A percentile compares a stretch with the other conserved stretches of the same genome.
These are phyloP conservation scores for Zopfia rhizophila DNA, from an alignment of 2,329 filamentous ascomycete genomes.

Conservation along the genomic window DNA sequence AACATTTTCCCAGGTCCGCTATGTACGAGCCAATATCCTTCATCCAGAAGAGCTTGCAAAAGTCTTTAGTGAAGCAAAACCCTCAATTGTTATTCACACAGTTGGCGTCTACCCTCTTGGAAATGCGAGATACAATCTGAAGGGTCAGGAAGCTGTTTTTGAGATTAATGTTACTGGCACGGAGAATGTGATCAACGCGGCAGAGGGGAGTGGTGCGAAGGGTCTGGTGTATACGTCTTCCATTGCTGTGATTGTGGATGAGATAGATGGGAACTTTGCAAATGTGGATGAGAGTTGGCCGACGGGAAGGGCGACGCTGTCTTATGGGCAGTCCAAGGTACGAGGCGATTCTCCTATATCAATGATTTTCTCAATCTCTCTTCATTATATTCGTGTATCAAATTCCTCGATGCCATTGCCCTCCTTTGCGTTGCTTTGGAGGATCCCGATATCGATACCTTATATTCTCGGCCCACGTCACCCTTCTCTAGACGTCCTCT, in stretches of 20 bases:
- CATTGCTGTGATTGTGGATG: slow-evolving; percentile 87
- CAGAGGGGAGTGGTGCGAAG: slow-evolving; percentile 74
- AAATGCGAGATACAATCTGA: slow-evolving; percentile 51
- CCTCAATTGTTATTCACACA: slow-evolving; percentile 90
- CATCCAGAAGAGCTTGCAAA: slow-evolving; percentile 43
- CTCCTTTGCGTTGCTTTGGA: background rate
- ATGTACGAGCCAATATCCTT: slow-evolving; percentile 54
- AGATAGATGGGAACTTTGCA: slow-evolving; percentile 74
- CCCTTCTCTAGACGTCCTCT: slow-evolving; percentile 23
- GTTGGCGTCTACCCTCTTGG: slow-evolving; percentile 65
- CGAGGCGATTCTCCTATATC: slow-evolving; percentile 10
- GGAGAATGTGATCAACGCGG: slow-evolving; percentile 77
- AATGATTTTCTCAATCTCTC: slow-evolving; percentile 3
- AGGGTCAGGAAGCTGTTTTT: slow-evolving; percentile 66
- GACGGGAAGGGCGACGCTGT: slow-evolving; percentile 74
- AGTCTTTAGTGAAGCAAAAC: slow-evolving; percentile 71
- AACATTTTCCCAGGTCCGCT: slow-evolving; percentile 40
- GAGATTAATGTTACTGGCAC: slow-evolving; percentile 93
- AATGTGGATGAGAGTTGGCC: slow-evolving; percentile 89
- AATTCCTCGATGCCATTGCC: background rate
- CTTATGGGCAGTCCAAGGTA: slow-evolving; percentile 93
- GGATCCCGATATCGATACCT: background rate
- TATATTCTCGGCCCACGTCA: slow-evolving; percentile 3
- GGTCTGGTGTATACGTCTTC: slow-evolving; percentile 92
- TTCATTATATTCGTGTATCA: background rate